phyloP scores from a whole-genome alignment of 805 yeast species.

The Zygoascus flipseniorum region DNA sequence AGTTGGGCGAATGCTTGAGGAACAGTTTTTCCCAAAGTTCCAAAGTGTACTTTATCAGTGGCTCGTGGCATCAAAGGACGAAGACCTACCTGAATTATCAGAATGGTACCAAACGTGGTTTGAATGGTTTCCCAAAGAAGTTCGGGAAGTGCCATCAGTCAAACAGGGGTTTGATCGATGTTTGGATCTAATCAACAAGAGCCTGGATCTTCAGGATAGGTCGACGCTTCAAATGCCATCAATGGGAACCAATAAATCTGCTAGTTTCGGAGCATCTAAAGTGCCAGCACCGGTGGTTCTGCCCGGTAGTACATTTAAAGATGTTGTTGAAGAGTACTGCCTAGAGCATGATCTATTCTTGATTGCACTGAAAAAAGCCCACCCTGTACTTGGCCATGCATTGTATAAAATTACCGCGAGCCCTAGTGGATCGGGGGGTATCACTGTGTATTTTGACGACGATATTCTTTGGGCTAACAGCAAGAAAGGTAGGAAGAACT shows the following conservation, averaged over 20 bases:
- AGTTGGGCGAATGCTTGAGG: constrained; percentile 25
- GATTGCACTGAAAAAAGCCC: constrained; percentile 28
- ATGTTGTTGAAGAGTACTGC: constrained; percentile 59
- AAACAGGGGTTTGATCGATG: constrained; percentile 17
- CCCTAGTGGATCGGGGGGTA: constrained; percentile 27
- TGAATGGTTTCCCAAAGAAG: constrained; percentile 18
- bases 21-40: constrained; percentile 36
- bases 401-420: constrained; percentile 35
- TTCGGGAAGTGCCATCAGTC: constrained; percentile 10
- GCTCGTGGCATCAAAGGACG: constrained; percentile 17
- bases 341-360: constrained; percentile 39
- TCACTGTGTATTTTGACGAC: constrained; percentile 45
- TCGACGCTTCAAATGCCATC: not conserved
- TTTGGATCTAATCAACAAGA: constrained; percentile 27
- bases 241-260: not conserved
- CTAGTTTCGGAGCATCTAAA: not conserved
- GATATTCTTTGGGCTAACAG: constrained; percentile 53
- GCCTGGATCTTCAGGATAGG: constrained; percentile 15
- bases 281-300: not conserved
- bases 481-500: constrained; percentile 2
- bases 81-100: constrained; percentile 21
- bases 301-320: constrained; percentile 40
- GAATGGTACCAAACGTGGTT: constrained; percentile 29
- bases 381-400: constrained; percentile 34
- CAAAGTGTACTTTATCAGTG: constrained; percentile 23